Evolutionary conservation across 2,329 filamentous ascomycete genomes (phyloP).

Genomic region (Aspergillus hiratsukae): DNA sequence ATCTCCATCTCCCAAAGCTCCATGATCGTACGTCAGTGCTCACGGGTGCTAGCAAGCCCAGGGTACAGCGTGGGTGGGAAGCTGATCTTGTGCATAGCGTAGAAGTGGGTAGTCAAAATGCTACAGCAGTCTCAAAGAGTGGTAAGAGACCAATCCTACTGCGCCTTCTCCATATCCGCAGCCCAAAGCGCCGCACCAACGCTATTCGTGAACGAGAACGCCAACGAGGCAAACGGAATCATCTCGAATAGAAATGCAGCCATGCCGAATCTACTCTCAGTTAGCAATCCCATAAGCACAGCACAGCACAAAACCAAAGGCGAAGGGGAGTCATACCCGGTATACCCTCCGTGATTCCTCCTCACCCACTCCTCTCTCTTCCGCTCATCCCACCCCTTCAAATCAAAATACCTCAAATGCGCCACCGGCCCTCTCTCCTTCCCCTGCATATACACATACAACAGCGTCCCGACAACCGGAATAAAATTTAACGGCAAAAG

Average conservation of each 20-base stretch:
- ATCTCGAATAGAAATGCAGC: conserved; percentile 79
- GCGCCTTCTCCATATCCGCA: conserved; percentile 66
- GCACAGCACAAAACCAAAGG: conserved; percentile 4
- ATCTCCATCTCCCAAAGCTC: no score
- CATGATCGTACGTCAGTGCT: no score
- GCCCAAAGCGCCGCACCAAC: conserved; percentile 95
- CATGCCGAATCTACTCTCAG: conserved; percentile 56
- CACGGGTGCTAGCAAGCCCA: no score
- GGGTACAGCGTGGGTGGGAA: no score
- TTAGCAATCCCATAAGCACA: conserved; percentile 8
- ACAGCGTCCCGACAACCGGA: conserved; percentile 75
- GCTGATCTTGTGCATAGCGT: no score
- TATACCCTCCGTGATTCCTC: conserved; percentile 70
- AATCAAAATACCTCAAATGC: conserved; percentile 74
- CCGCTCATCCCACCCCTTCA: conserved; percentile 72
- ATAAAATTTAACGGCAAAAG: conserved; percentile 92
- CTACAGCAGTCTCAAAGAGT: neutral
- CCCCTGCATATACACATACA: conserved; percentile 77
- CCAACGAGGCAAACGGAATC: conserved; percentile 73
- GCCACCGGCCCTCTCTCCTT: conserved; percentile 50
- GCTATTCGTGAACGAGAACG: conserved; percentile 87
- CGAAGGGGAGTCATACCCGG: conserved; percentile 64
- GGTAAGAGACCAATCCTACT: conserved; percentile 9
- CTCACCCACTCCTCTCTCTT: conserved; percentile 66
- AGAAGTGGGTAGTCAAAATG: no score